Evolutionary conservation across 331 rosid genomes (phyloP).

Genomic region (Arachis monticola): DNA sequence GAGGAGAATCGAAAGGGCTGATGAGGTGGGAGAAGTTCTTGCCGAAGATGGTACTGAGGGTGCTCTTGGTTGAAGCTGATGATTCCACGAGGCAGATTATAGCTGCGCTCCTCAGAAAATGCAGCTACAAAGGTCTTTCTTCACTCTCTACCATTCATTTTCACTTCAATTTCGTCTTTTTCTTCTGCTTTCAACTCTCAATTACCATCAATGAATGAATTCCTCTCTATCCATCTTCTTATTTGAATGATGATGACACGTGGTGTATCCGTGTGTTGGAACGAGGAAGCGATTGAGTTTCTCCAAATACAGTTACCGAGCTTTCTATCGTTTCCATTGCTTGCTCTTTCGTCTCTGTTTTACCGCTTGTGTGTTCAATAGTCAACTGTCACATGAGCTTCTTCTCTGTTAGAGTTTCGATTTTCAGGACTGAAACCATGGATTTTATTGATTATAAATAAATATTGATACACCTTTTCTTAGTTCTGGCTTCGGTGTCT

Average conservation of each 20-base stretch:
- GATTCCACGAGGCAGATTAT: slow-evolving; percentile 95
- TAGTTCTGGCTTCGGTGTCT: neutral
- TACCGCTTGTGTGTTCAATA: slow-evolving; percentile 8
- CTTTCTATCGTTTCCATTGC: neutral
- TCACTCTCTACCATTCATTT: neutral
- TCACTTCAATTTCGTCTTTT: neutral
- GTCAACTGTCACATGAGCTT: neutral
- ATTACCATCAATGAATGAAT: neutral
- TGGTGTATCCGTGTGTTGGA: neutral
- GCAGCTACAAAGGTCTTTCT: slow-evolving; percentile 77
- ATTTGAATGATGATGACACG: neutral
- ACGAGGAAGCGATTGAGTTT: neutral
- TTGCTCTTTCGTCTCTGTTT: slow-evolving; percentile 1
- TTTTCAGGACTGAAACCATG: slow-evolving; percentile 14
- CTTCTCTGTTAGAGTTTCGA: neutral
- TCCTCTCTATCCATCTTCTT: neutral
- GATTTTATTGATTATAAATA: slow-evolving; percentile 20
- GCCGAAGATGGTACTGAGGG: slow-evolving; percentile 75
- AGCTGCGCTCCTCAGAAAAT: slow-evolving; percentile 90
- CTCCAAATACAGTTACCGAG: neutral
- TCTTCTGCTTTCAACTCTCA: neutral
- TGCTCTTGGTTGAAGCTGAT: slow-evolving; percentile 87
- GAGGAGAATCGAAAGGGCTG: slow-evolving; percentile 58
- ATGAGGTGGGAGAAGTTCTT: slow-evolving; percentile 81
- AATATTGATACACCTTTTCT: neutral